phyloP scores from a whole-genome alignment of 2,329 filamentous ascomycete genomes.

The Ceratocystis variospora region DNA sequence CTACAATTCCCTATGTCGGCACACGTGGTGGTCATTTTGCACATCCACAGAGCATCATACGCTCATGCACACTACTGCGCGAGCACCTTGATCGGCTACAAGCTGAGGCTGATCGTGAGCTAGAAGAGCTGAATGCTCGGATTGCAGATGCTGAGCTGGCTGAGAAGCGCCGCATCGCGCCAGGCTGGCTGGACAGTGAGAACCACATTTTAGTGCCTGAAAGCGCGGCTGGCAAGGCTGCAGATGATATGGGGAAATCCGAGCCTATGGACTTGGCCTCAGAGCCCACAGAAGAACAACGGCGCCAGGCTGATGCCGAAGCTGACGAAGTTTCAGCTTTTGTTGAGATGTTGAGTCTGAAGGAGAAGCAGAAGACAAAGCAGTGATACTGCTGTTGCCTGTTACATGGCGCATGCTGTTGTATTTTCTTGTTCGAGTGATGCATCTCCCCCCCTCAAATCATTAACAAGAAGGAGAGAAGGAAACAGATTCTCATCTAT shows the following conservation, averaged over 20 bases:
- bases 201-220: slow-evolving; percentile 55
- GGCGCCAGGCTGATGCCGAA: slow-evolving; percentile 23
- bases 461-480: no score
- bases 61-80: slow-evolving; percentile 65
- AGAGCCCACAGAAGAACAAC: slow-evolving; percentile 18
- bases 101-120: slow-evolving; percentile 50
- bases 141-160: slow-evolving; percentile 54
- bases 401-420: not conserved
- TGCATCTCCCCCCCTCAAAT: not conserved
- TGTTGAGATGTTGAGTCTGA: slow-evolving; percentile 15
- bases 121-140: slow-evolving; percentile 56
- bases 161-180: slow-evolving; percentile 66
- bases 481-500: not conserved
- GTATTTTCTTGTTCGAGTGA: not conserved
- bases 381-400: not conserved
- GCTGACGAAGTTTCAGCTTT: slow-evolving; percentile 30
- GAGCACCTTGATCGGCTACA: slow-evolving; percentile 58
- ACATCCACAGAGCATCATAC: slow-evolving; percentile 73
- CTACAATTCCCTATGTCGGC: slow-evolving; percentile 49
- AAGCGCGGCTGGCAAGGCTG: slow-evolving; percentile 26
- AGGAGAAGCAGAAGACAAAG: slow-evolving; percentile 13
- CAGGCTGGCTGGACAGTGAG: slow-evolving; percentile 68
- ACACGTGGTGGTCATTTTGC: slow-evolving; percentile 68
- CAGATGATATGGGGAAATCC: slow-evolving; percentile 26
- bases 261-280: slow-evolving; percentile 23